A percentile compares a stretch with the other conserved stretches of the same genome.
Conservation (phyloP, 73 alveolate genomes). For the Vitrella brassicaformis region DNA sequence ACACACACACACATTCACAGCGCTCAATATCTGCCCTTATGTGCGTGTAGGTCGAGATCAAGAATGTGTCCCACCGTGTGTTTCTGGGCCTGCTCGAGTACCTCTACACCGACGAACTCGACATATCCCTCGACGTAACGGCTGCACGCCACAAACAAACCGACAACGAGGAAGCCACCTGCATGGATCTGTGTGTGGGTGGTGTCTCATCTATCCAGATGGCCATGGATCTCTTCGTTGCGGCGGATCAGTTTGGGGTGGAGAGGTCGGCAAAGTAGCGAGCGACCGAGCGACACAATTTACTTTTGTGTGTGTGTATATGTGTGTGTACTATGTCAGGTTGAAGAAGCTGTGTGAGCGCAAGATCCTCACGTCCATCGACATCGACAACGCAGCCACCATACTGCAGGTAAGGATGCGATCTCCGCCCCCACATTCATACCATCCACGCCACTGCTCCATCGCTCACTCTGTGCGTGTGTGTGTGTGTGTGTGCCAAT, state of each 20-base stretch:
- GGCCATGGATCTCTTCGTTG: conserved; percentile 40
- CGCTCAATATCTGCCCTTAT: too few relatives aligned
- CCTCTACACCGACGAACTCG: conserved; percentile 33
- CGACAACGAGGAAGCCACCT: not conserved
- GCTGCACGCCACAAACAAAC: too few relatives aligned
- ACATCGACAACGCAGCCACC: conserved; percentile 34
- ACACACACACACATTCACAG: too few relatives aligned
- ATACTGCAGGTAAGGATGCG: conserved; percentile 27
- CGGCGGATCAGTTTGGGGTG: conserved; percentile 37
- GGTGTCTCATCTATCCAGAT: too few relatives aligned
- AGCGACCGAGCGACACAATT: not conserved
- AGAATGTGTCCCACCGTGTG: conserved; percentile 28
- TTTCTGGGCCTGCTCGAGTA: conserved; percentile 28
- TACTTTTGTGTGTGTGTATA: too few relatives aligned
- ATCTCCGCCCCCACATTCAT: too few relatives aligned
- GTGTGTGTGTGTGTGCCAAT: not conserved
- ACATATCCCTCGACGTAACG: conserved; percentile 6
- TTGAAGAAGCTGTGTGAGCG: conserved; percentile 17
- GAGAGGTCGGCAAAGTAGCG: conserved; percentile 18
- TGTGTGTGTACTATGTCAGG: not conserved
- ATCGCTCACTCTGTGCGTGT: not conserved
- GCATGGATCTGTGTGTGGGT: not conserved
- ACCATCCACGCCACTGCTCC: not conserved
- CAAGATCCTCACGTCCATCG: conserved; percentile 29
- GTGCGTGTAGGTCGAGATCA: not conserved